Conservation (phyloP, 495 filamentous ascomycete genomes). For the Penicillium coprophilum region DNA sequence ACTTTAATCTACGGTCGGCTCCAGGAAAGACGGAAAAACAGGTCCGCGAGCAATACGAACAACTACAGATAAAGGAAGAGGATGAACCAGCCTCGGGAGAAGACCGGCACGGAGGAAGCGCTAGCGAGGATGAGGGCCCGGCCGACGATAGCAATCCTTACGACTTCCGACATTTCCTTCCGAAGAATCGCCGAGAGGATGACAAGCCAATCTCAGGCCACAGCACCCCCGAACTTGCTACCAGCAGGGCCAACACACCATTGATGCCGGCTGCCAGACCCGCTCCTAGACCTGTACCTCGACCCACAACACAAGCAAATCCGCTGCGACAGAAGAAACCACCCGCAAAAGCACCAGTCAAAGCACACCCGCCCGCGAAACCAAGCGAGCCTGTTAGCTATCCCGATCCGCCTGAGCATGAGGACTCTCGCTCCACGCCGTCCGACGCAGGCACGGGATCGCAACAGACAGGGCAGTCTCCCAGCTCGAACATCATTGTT, state of each 20-base stretch:
- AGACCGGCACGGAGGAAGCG: slow-evolving; percentile 41
- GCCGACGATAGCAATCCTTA: slow-evolving; percentile 57
- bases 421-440: slow-evolving; percentile 26
- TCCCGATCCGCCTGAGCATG: slow-evolving; percentile 21
- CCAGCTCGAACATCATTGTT: slow-evolving; percentile 47
- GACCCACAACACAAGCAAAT: slow-evolving; percentile 37
- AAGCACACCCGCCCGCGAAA: slow-evolving; percentile 17
- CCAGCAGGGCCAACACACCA: slow-evolving; percentile 39
- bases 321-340: slow-evolving; percentile 37
- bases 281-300: slow-evolving; percentile 31
- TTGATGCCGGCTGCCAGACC: slow-evolving; percentile 30
- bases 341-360: slow-evolving; percentile 19
- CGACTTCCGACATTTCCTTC: slow-evolving; percentile 59
- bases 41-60: slow-evolving; percentile 46
- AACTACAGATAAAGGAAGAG: slow-evolving; percentile 44
- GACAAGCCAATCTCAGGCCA: slow-evolving; percentile 37
- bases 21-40: slow-evolving; percentile 48
- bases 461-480: slow-evolving; percentile 38
- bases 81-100: slow-evolving; percentile 42
- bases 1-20: slow-evolving; percentile 57
- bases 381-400: slow-evolving; percentile 16
- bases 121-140: slow-evolving; percentile 43
- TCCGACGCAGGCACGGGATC: slow-evolving; percentile 41
- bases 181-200: slow-evolving; percentile 36
- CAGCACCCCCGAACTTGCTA: slow-evolving; percentile 41